Evolutionary conservation across 441 rosid species (phyloP).

Genomic region (Pelargonium exstipulatum): DNA sequence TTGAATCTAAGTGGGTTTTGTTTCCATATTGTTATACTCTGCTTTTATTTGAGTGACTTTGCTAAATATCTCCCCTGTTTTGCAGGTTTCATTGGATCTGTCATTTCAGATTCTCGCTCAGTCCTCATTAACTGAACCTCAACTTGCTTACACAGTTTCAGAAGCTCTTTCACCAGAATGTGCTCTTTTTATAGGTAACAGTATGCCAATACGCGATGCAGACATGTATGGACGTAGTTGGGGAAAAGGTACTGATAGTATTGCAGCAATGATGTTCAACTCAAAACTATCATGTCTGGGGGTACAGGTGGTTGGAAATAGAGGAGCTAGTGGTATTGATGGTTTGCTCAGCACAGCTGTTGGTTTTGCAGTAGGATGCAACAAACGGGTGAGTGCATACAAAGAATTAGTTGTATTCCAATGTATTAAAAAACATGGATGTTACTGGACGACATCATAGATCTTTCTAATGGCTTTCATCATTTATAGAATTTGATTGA

Average conservation of each 20-base stretch:
- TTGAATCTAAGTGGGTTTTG: not conserved
- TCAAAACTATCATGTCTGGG: slow-evolving; percentile 50
- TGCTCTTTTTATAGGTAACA: slow-evolving; percentile 88
- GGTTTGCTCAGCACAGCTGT: slow-evolving; percentile 90
- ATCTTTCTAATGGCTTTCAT: no score
- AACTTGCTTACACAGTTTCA: slow-evolving; percentile 64
- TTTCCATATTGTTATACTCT: not conserved
- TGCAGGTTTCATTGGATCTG: slow-evolving; percentile 67
- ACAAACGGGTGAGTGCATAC: slow-evolving; percentile 50
- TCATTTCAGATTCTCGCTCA: slow-evolving; percentile 60
- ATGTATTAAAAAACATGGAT: no score
- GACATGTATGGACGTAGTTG: slow-evolving; percentile 78
- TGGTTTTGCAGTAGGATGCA: slow-evolving; percentile 91
- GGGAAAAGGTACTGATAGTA: slow-evolving; percentile 25
- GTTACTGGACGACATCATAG: no score
- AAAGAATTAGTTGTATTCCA: not conserved
- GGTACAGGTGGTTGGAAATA: slow-evolving; percentile 76
- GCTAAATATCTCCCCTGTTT: slow-evolving; percentile 19
- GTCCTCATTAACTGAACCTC: slow-evolving; percentile 68
- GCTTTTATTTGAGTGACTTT: slow-evolving; percentile 10
- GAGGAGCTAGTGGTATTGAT: slow-evolving; percentile 99
- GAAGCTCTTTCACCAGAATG: slow-evolving; percentile 49
- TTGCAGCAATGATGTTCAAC: slow-evolving; percentile 36
- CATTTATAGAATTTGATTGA: no score
- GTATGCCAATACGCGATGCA: slow-evolving; percentile 94